Conservation (phyloP, 164 flowering plant genomes). For the Liquidambar formosana region DNA sequence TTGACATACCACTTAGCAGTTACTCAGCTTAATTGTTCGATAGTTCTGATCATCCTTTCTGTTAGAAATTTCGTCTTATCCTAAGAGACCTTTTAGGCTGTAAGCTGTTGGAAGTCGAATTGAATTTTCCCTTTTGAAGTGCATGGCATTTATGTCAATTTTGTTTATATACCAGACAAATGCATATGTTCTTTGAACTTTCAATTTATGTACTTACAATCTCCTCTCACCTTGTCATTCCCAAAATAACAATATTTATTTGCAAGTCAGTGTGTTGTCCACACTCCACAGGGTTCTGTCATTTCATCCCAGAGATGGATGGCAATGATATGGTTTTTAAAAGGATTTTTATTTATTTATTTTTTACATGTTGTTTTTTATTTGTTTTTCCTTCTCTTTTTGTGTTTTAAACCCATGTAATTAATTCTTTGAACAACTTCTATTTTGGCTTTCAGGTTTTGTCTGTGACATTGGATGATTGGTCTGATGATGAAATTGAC, state of each 20-base stretch:
- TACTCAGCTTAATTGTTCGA: too few relatives aligned
- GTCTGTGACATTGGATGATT: constrained; percentile 94
- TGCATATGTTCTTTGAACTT: neutral
- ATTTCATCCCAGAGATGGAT: neutral
- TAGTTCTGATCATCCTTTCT: too few relatives aligned
- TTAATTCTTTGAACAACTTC: neutral
- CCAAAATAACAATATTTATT: neutral
- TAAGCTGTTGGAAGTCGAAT: too few relatives aligned
- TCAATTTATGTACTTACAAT: neutral
- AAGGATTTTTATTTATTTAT: neutral
- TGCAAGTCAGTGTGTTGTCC: neutral
- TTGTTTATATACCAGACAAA: too few relatives aligned
- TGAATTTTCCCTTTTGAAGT: too few relatives aligned
- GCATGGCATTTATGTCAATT: too few relatives aligned
- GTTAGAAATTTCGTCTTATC: too few relatives aligned
- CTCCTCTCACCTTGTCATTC: neutral
- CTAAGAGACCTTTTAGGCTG: too few relatives aligned
- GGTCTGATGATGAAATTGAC: constrained; percentile 91
- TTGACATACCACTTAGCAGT: too few relatives aligned
- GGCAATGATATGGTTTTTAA: neutral
- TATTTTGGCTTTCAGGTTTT: constrained; percentile 58
- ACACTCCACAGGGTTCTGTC: neutral
- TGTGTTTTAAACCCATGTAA: too few relatives aligned
- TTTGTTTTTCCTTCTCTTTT: too few relatives aligned
- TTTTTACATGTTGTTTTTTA: neutral